Evolutionary conservation across 2,329 filamentous ascomycete genomes (phyloP).

Genomic region (Teratosphaeria nubilosa): DNA sequence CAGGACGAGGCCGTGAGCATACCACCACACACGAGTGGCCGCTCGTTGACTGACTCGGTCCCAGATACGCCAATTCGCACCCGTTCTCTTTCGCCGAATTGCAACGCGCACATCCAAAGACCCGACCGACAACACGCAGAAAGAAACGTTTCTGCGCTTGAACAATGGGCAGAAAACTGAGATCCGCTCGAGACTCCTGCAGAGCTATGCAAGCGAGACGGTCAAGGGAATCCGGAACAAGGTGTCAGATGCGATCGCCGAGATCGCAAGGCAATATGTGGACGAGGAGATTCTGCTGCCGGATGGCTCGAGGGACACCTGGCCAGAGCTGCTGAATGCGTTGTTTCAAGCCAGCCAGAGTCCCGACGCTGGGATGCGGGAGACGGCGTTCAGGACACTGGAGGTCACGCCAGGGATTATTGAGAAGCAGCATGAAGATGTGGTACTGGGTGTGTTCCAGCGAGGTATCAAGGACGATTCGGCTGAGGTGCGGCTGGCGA

Average conservation of each 20-base stretch:
- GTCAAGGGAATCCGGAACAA: conserved; percentile 77
- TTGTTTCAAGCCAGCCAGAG: conserved; percentile 89
- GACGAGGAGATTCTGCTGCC: conserved; percentile 47
- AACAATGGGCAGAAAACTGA: conserved; percentile 60
- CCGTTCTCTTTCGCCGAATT: conserved; percentile 90
- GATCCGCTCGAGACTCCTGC: conserved; percentile 75
- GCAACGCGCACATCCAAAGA: conserved; percentile 79
- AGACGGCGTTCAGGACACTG: conserved; percentile 91
- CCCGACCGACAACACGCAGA: conserved; percentile 53
- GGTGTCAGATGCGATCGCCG: conserved; percentile 93
- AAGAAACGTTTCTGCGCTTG: conserved; percentile 79
- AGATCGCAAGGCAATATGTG: conserved; percentile 87
- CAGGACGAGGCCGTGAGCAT: conserved; percentile 56
- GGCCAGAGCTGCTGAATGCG: conserved; percentile 78
- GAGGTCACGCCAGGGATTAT: conserved; percentile 91
- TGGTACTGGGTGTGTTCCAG: conserved; percentile 79
- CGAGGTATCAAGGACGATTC: conserved; percentile 87
- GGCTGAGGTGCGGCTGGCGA: conserved; percentile 77
- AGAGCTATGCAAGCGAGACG: conserved; percentile 63
- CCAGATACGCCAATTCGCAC: conserved; percentile 80
- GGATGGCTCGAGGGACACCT: conserved; percentile 45
- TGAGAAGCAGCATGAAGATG: conserved; percentile 86
- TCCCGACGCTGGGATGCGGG: conserved; percentile 69
- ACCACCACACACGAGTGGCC: background rate
- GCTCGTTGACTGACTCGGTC: background rate